Base-by-base conservation (phyloP, 768 basidiomycete species). In the Dioszegia hungarica region DNA sequence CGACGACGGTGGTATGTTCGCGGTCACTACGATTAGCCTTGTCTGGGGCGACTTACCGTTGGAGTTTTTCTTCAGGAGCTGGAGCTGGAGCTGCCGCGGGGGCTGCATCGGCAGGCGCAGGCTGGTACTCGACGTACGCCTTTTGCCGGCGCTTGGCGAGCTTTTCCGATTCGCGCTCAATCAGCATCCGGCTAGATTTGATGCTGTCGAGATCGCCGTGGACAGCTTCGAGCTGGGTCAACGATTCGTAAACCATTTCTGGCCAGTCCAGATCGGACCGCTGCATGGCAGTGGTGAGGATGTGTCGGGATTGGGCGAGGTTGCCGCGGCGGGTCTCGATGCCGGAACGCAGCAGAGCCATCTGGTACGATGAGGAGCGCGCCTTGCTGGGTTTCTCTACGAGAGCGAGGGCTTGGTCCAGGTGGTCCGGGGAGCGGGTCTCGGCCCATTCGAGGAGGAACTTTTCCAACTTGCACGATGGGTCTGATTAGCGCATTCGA, bases 1-100 rank as follows among this genome's bases (percentile, higher is more conserved):
- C 87, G 57, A 98, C 89, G 3, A 98, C 86, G 0, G 91, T 94
- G 27, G 86, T 84, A 65, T 97, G 89, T 78, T 99, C 95, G 43
- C 95, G 90, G 77, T 99, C 95, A 62, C 94, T 93, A 48, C 57
- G 14, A 9, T 48, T 1, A 53, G 51, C 27, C 3, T 1, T 33
- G 22, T 2, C 0, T 27, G 6, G 14, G 24, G n/a, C 25, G 27
- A 45, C 39, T 43, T 20, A 41, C 41, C 52, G 39, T 41, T 40
- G 28, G 22, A 37, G 39, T 15, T 39, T 24, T 36, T 41, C 22
- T 5, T 54, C 57, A 4, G 38, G 17, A 20, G 17, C 49, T 3
- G 17, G 20, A 11, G 28, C 38, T 38, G 5, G 10, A 19, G 19
- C 49, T 8, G 19, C 38, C 15, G 33, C 9, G 14, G n/a, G 45